Evolutionary conservation across 306 rosid species (phyloP), one percentile per base, ranked within the genome.

Genomic region (Fagus crenata): DNA sequence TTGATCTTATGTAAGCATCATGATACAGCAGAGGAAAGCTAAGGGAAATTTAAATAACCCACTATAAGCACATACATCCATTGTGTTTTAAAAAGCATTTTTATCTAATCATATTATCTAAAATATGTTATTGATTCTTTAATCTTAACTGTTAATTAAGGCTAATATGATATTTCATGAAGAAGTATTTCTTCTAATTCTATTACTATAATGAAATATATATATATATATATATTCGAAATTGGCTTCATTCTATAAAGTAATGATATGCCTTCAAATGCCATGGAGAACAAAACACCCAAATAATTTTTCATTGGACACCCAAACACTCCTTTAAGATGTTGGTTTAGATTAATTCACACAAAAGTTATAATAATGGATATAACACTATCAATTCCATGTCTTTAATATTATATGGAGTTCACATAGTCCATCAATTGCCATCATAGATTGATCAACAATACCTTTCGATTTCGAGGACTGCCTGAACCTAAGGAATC

Each of bases 391-490:
- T 67, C 70, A 49, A 74, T 32, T 64, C 36, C 39, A 55, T 46
- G 46, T 60, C 61, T 4, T 60, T 69, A 68, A 72, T n/a, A 69
- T 49, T 64, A 71, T 61, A 40, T 80, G 61, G 61, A 37, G 55
- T 73, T 42, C 59, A 46, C 37, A 42, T 36, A 53, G 54, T 35
- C 61, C 56, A 39, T 28, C 58, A 75, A 71, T 54, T 32, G 9
- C 17, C 46, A 67, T 31, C 32, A 72, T 22, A 67, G 61, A 81
- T 22, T 54, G 78, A 73, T 4, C 37, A 17, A 53, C 55, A 58
- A 31, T 78, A 89, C 97, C 90, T 83, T 84, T 67, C n/a, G 73
- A 60, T 41, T 85, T 77, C 28, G 79, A 36, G 83, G 88, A 75
- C 79, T 83, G 37, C 83, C 89, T 22, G 80, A 67, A 67, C 80